Evolutionary conservation across 768 basidiomycete genomes (phyloP).

Genomic region (Lactarius vividus): DNA sequence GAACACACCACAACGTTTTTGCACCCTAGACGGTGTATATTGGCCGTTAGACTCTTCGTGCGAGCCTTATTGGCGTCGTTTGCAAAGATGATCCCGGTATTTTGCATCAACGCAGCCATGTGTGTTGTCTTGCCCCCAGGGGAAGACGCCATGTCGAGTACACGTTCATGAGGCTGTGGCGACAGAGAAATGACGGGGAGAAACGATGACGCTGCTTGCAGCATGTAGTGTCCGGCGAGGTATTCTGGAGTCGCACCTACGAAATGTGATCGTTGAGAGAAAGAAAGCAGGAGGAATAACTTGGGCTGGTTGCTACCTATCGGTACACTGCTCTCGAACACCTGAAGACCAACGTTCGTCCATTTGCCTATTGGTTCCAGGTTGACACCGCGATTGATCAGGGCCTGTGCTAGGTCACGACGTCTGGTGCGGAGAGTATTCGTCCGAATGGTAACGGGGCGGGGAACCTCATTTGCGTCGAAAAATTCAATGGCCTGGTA

Average conservation of each 20-base stretch:
- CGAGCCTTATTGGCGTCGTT: slow-evolving; percentile 94
- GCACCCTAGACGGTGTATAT: slow-evolving; percentile 95
- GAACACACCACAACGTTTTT: slow-evolving; percentile 97
- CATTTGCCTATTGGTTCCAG: slow-evolving; percentile 99
- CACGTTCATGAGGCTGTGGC: slow-evolving; percentile 89
- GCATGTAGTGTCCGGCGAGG: slow-evolving; percentile 98
- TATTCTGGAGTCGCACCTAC: slow-evolving; percentile 96
- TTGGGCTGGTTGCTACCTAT: slow-evolving; percentile 58
- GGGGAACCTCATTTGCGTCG: slow-evolving; percentile 92
- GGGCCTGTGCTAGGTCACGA: slow-evolving; percentile 88
- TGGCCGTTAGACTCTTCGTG: slow-evolving; percentile 95
- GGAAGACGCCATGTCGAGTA: slow-evolving; percentile 98
- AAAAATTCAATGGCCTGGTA: slow-evolving; percentile 95
- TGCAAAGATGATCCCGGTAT: slow-evolving; percentile 96
- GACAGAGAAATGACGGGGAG: slow-evolving; percentile 96
- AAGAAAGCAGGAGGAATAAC: not conserved
- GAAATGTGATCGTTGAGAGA: slow-evolving; percentile 12
- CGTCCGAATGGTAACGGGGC: slow-evolving; percentile 96
- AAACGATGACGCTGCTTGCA: slow-evolving; percentile 98
- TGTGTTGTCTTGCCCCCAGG: slow-evolving; percentile 99
- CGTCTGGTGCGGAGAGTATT: slow-evolving; percentile 93
- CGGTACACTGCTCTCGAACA: slow-evolving; percentile 94
- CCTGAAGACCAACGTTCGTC: slow-evolving; percentile 98
- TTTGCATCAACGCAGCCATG: slow-evolving; percentile 94
- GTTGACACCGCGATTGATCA: slow-evolving; percentile 95